Evolutionary conservation across 306 rosid species (phyloP), one percentile per base, ranked within the genome.

Genomic region (Glycine latifolia): DNA sequence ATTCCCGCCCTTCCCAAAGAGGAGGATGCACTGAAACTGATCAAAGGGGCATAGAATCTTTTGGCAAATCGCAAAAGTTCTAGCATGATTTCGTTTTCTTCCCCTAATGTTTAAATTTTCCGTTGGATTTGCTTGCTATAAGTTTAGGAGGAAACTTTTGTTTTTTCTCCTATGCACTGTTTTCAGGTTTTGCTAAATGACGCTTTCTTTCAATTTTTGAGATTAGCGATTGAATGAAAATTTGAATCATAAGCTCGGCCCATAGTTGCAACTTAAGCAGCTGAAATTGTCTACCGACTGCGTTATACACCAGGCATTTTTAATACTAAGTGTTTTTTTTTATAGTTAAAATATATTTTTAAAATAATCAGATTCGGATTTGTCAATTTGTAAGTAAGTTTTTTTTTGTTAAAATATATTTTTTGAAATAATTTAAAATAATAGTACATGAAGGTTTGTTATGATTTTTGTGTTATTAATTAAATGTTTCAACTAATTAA

Each of bases 1-100:
- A 94, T 94, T 39, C 98, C 97, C 0, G 96, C 97, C 16, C 97
- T 94, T 67, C 98, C 98, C 53, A 50, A 81, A 3, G 93, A 91
- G 89, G 35, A 91, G 20, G 93, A 92, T 3, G 96, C 15, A 9
- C 84, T 85, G 50, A 69, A 78, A 56, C 77, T 94, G 2, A 72
- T 92, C 86, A 83, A 91, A 8, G 84, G 80, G 35, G 87, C 80
- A 55, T 84, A 85, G 73, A 80, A 52, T 76, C 44, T 17, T 54
- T 46, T 11, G 58, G 49, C 46, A 16, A 7, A 39, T 41, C 2
- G 31, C 31, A 4, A 37, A 37, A 37, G 15, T 56, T 47, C 11
- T 68, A 7, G 56, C 65, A 37, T 20, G 46, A 49, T 58, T 67
- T 62, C 71, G 11, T 16, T 44, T 14, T 26, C 37, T 17, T 33